Percentiles rank a stretch among this genome's conserved stretches.
These are phyloP conservation scores for Golubevia pallescens DNA, from an alignment of 1,284 basidiomycete genomes.

Conservation along the genomic window DNA sequence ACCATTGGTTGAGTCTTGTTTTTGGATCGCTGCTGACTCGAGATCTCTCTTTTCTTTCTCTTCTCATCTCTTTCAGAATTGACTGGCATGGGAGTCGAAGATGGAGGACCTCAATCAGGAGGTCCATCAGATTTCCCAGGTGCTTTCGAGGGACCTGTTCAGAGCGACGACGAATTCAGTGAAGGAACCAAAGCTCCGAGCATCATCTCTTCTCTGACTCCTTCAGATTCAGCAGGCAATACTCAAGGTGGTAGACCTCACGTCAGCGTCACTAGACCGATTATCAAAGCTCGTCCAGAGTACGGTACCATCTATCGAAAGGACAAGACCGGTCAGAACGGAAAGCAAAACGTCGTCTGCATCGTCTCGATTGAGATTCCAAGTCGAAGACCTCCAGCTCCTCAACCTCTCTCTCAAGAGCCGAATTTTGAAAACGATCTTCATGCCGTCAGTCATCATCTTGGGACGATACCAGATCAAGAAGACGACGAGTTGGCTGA, in stretches of 20 bases:
- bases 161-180: not conserved
- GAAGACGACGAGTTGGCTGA: conserved; percentile 7
- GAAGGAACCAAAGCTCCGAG: not conserved
- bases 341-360: conserved; percentile 80
- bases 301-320: conserved; percentile 78
- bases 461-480: conserved; percentile 30
- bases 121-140: not conserved
- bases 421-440: conserved; percentile 19
- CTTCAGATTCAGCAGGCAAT: too few species aligned
- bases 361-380: conserved; percentile 88
- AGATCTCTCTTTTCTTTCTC: not conserved
- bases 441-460: conserved; percentile 34
- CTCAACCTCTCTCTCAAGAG: conserved; percentile 66
- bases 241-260: too few species aligned
- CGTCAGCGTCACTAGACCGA: conserved; percentile 76
- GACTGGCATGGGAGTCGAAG: not conserved
- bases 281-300: conserved; percentile 86
- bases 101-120: not conserved
- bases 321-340: conserved; percentile 50
- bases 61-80: conserved; percentile 1
- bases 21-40: not conserved
- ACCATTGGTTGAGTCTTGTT: conserved; percentile 24
- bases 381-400: conserved; percentile 74
- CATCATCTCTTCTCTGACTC: not conserved
- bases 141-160: not conserved